Evolutionary conservation across 805 yeast species (phyloP).

Genomic region (Lachancea sp.): DNA sequence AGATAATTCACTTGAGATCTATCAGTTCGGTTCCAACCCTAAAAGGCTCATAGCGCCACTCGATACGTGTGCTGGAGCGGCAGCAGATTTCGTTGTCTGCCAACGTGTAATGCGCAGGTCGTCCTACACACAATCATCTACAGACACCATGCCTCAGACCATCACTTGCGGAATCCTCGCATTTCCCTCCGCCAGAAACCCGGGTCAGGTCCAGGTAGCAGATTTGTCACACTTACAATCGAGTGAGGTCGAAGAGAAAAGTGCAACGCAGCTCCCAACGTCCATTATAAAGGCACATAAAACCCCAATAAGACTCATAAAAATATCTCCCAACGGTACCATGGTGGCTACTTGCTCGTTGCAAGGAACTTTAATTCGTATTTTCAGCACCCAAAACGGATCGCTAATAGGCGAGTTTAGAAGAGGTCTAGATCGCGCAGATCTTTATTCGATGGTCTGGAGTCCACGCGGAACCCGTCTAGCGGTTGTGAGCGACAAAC

Average conservation of each 20-base stretch:
- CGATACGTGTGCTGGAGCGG: constrained; percentile 18
- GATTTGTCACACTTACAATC: constrained; percentile 18
- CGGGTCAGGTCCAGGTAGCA: constrained; percentile 30
- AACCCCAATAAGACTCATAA: constrained; percentile 59
- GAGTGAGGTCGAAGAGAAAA: constrained; percentile 14
- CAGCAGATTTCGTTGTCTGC: constrained; percentile 23
- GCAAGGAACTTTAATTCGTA: constrained; percentile 84
- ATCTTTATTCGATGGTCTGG: constrained; percentile 75
- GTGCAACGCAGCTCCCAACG: constrained; percentile 19
- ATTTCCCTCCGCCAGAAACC: constrained; percentile 21
- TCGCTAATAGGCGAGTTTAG: constrained; percentile 76
- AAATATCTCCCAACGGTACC: constrained; percentile 68
- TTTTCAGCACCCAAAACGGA: constrained; percentile 59
- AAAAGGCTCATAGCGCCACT: constrained; percentile 38
- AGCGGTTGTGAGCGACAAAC: constrained; percentile 84
- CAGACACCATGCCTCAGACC: neutral
- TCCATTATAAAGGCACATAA: constrained; percentile 78
- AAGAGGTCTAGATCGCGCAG: constrained; percentile 83
- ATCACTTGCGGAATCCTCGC: constrained; percentile 21
- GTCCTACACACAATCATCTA: constrained; percentile 4
- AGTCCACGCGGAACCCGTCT: constrained; percentile 68
- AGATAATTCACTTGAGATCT: constrained; percentile 59
- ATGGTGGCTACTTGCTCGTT: constrained; percentile 83
- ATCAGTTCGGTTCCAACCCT: constrained; percentile 79
- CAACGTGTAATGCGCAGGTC: constrained; percentile 9